A percentile compares a stretch with the other conserved stretches of the same genome.
phyloP scores from a whole-genome alignment of 495 filamentous ascomycete species.

The Aspergillus avenaceus region DNA sequence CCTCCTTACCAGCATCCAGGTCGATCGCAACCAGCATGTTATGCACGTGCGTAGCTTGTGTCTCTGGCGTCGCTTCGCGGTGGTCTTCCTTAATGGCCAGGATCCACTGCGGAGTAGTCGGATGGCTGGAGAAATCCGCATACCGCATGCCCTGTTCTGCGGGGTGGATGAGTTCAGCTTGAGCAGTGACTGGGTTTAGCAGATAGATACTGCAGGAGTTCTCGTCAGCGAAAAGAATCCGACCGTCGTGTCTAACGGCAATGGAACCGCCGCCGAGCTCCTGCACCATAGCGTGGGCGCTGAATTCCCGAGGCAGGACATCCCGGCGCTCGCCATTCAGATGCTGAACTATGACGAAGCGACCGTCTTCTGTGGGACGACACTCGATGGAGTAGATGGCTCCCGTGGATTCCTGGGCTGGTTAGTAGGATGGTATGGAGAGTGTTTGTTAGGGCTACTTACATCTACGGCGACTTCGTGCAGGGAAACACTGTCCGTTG shows the following conservation, averaged over 20 bases:
- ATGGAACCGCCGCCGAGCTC: constrained; percentile 32
- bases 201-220: constrained; percentile 31
- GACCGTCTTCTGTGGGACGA: constrained; percentile 33
- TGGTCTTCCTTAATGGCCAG: constrained; percentile 48
- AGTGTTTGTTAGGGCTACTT: neutral
- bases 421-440: neutral
- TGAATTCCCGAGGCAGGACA: constrained; percentile 36
- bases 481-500: constrained; percentile 26
- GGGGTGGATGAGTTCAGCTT: constrained; percentile 14
- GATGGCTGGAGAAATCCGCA: constrained; percentile 35
- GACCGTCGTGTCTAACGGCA: constrained; percentile 23
- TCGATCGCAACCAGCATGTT: constrained; percentile 24
- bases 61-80: constrained; percentile 25
- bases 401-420: constrained; percentile 19
- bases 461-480: constrained; percentile 28
- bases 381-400: constrained; percentile 40
- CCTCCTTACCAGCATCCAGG: constrained; percentile 11
- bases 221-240: constrained; percentile 39
- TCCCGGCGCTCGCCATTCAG: constrained; percentile 24
- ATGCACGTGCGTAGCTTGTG: constrained; percentile 19
- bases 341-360: constrained; percentile 36
- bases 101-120: constrained; percentile 26
- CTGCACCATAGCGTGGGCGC: constrained; percentile 37
- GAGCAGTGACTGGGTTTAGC: constrained; percentile 23
- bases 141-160: constrained; percentile 28